Evolutionary conservation across 2,329 filamentous ascomycete species (phyloP).

Genomic region (Cladosporium cucumerinum): DNA sequence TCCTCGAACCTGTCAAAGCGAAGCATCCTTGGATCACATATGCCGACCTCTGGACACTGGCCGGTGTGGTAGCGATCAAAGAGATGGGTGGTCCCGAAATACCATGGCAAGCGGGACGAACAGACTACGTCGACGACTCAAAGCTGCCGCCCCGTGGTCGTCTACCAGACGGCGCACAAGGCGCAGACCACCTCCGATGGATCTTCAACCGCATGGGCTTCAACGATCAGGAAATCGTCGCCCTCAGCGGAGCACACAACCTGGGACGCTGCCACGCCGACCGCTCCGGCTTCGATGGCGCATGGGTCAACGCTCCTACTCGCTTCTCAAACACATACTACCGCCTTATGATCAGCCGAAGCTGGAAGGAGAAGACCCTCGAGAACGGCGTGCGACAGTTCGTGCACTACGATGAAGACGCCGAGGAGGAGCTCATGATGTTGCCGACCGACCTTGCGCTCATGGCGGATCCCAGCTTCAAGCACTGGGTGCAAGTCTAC

Average conservation of each 20-base stretch:
- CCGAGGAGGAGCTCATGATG: constrained; percentile 62
- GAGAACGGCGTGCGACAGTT: constrained; percentile 56
- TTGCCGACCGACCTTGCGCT: constrained; percentile 62
- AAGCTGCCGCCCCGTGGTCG: constrained; percentile 58
- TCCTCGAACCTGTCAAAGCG: constrained; percentile 60
- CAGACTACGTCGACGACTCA: constrained; percentile 60
- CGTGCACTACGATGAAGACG: constrained; percentile 57
- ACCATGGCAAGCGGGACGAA: constrained; percentile 56
- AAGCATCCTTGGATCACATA: constrained; percentile 63
- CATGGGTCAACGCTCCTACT: constrained; percentile 52
- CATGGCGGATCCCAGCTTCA: constrained; percentile 52
- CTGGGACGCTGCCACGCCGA: constrained; percentile 55
- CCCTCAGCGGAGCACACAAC: constrained; percentile 55
- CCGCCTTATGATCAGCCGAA: constrained; percentile 49
- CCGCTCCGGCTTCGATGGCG: constrained; percentile 55
- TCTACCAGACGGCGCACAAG: constrained; percentile 54
- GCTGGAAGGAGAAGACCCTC: constrained; percentile 55
- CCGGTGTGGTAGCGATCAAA: constrained; percentile 56
- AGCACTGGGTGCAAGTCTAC: constrained; percentile 57
- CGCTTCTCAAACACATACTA: constrained; percentile 59
- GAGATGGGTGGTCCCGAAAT: constrained; percentile 60
- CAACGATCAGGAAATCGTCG: constrained; percentile 59
- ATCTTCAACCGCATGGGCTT: constrained; percentile 62
- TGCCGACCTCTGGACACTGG: constrained; percentile 63
- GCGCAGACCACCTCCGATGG: constrained; percentile 52